Evolutionary conservation across 2,329 filamentous ascomycete genomes (phyloP), one percentile per base, ranked within the genome.

Genomic region (Penicillium sp.): DNA sequence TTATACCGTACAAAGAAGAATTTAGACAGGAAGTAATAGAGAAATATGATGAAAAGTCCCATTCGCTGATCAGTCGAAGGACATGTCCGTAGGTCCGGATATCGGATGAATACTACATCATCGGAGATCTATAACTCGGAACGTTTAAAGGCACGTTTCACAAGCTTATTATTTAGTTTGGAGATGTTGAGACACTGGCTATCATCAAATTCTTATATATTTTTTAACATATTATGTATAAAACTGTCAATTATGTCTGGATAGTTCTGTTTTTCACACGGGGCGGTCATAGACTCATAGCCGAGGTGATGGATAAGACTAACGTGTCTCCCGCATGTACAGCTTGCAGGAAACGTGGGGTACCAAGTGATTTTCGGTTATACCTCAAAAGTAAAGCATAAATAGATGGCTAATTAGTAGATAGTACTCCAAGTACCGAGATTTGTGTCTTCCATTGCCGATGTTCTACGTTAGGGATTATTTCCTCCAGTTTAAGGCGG

Each of bases 1-100:
- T 3, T 12, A 23, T 23, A 23, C 8, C 36, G 10, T 56, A 23
- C 23, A 49, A 21, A 31, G 23, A 2, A 17, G 12, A 23, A 9
- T n/a, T 38, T 21, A 39, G 33, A 31, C n/a, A 44, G 47, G 41
- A 49, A 51, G 12, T 6, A 15, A 33, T 47, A 10, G 6, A 31
- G 4, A 29, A 39, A 33, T 27, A 8, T 8, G 15, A 21, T n/a
- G 52, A 17, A 41, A 27, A 29, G 29, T 45, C 9, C 9, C 17
- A 19, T 38, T 51, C 25, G 53, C 39, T 44, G 15, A 55, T 44
- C 38, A 33, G 31, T 51, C 50, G 29, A 49, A 49, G 57, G 56
- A 66, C 59, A 67, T 65, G 63, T 52, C 61, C 60, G 57, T 47
- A 60, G 47, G 63, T 60, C 65, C 63, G 66, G 58, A 61, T 61